A percentile compares a stretch with the other conserved stretches of the same genome.
Conservation (phyloP, 441 rosid species). For the California macrophylla region DNA sequence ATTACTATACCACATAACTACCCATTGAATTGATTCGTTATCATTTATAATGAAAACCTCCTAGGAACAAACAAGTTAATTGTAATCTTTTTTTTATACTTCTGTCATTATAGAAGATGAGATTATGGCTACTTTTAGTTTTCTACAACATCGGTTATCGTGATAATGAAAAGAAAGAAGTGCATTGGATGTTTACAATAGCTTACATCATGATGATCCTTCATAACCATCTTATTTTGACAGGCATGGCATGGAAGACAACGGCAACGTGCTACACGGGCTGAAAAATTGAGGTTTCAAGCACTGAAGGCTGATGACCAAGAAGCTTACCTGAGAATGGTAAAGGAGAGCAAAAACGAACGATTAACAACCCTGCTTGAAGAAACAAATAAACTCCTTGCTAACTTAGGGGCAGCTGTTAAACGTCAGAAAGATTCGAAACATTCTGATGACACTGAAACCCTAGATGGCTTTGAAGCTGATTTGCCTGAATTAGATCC, state of each 20-base stretch:
- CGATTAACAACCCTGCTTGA: slow-evolving; percentile 81
- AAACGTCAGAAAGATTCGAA: slow-evolving; percentile 92
- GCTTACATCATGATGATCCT: slow-evolving; percentile 5
- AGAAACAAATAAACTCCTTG: slow-evolving; percentile 94
- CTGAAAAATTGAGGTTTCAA: slow-evolving; percentile 90
- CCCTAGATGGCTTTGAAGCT: slow-evolving; percentile 52
- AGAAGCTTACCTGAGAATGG: slow-evolving; percentile 93
- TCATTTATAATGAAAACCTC: background rate
- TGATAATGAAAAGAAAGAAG: background rate
- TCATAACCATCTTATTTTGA: slow-evolving; percentile 15
- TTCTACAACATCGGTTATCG: background rate
- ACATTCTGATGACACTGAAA: slow-evolving; percentile 58
- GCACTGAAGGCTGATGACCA: slow-evolving; percentile 97
- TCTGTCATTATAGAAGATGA: slow-evolving; percentile 13
- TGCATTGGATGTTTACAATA: slow-evolving; percentile 1
- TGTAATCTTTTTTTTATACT: slow-evolving; percentile 1
- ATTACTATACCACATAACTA: background rate
- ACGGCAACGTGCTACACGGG: slow-evolving; percentile 95
- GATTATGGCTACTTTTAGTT: slow-evolving; percentile 2
- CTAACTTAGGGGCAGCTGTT: slow-evolving; percentile 95
- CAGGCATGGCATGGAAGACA: slow-evolving; percentile 99
- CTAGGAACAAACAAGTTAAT: slow-evolving; percentile 6
- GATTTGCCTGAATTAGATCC: slow-evolving; percentile 66
- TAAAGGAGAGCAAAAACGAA: slow-evolving; percentile 97
- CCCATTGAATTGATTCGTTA: background rate